phyloP scores from a whole-genome alignment of 208 protist genomes.

The Strigomonas culicis region DNA sequence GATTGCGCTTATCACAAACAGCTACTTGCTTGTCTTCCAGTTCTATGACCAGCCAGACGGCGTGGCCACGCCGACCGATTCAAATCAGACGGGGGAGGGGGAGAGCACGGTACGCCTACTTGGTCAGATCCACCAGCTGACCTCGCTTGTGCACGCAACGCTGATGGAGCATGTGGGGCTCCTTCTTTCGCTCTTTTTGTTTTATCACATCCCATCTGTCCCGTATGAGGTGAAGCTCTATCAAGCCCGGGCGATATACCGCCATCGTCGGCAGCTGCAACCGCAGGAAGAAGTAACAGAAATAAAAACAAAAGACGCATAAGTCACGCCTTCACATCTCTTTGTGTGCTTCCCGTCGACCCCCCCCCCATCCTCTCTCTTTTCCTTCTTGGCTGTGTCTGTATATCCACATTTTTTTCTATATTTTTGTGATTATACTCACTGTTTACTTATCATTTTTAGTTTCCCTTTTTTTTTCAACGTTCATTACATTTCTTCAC shows the following conservation, averaged over 20 bases:
- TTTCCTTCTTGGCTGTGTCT: conserved; percentile 4
- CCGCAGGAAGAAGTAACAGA: neutral
- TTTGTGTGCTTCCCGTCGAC: neutral
- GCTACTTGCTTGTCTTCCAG: conserved; percentile 23
- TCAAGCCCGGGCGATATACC: conserved; percentile 17
- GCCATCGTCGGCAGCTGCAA: conserved; percentile 3
- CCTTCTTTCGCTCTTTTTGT: conserved; percentile 31
- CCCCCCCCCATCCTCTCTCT: conserved; percentile 1
- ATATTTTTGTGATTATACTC: conserved; percentile 4
- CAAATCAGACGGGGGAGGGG: conserved; percentile 5
- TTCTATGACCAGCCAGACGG: neutral
- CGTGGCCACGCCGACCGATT: neutral
- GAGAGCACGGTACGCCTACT: neutral
- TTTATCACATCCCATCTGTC: conserved; percentile 41
- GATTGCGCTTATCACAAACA: conserved; percentile 52
- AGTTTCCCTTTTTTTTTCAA: neutral
- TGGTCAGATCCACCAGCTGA: neutral
- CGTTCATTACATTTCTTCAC: conserved; percentile 5
- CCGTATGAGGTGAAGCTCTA: conserved; percentile 31
- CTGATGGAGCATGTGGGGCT: conserved; percentile 45
- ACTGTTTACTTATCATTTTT: conserved; percentile 11
- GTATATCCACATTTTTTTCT: neutral
- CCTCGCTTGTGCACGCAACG: conserved; percentile 19
- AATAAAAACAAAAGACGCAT: neutral
- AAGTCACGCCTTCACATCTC: conserved; percentile 1